Percentiles rank a stretch among this genome's conserved stretches.
These are phyloP conservation scores for Ascoidea tarda DNA, from an alignment of 805 yeast genomes.

Conservation along the genomic window DNA sequence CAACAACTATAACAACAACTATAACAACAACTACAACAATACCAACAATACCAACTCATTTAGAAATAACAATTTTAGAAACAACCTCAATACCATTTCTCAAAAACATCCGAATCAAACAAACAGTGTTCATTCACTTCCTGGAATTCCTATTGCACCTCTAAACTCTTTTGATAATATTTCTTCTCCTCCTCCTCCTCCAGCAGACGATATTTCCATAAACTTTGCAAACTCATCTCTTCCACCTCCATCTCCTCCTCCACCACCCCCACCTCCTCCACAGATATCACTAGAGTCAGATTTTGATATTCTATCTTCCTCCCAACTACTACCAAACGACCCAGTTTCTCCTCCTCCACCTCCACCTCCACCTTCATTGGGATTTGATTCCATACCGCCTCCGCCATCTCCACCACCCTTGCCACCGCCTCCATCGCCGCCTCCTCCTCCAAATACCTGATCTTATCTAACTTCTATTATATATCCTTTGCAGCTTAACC, in stretches of 20 bases:
- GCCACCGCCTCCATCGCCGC: not conserved
- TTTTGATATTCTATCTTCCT: no score
- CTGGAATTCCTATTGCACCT: slow-evolving; percentile 1
- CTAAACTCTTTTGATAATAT: not conserved
- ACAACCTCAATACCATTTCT: slow-evolving; percentile 3
- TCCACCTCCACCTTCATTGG: not conserved
- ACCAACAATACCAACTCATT: not conserved
- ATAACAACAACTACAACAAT: not conserved
- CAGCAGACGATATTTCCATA: not conserved
- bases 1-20: not conserved
- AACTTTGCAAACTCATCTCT: slow-evolving; percentile 4
- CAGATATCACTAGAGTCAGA: slow-evolving; percentile 1
- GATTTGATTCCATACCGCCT: not conserved
- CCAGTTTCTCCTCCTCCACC: not conserved
- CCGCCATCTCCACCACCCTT: not conserved
- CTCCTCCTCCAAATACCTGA: not conserved
- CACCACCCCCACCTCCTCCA: slow-evolving; percentile 10
- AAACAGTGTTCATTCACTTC: slow-evolving; percentile 5
- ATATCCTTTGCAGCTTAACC: no score
- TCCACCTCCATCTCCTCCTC: slow-evolving; percentile 2
- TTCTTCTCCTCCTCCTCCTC: slow-evolving; percentile 1
- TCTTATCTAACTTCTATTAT: no score
- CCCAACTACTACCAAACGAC: no score
- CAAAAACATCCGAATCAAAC: slow-evolving; percentile 1
- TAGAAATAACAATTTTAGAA: not conserved